Base-by-base conservation (phyloP, 805 yeast species). In the Yamadazyma sp. region DNA sequence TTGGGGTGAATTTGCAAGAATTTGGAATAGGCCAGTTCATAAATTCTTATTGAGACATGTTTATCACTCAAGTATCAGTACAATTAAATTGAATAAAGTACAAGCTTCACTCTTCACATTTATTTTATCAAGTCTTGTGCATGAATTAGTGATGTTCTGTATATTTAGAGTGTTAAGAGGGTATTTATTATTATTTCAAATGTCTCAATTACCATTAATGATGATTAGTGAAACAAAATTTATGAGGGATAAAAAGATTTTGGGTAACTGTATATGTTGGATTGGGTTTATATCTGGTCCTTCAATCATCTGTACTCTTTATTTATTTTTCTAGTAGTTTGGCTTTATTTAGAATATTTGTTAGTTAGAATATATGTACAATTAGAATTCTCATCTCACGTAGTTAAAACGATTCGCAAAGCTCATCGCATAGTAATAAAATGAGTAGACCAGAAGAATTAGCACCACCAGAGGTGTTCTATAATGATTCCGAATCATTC, bases 381-480 rank as follows among this genome's bases (percentile, higher is more conserved):
- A 28, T 19, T 12, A 18, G 19, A n/a, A 5, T 17, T 23, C 24
- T 23, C 33, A 34, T 22, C 34, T 7, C 27, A 12, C n/a, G n/a
- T n/a, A n/a, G n/a, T n/a, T n/a, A n/a, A n/a, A n/a, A n/a, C n/a
- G n/a, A n/a, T n/a, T n/a, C n/a, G n/a, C n/a, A 24, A 20, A 13
- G 11, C 9, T 16, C 19, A 26, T 26, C 17, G 7, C 18, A 8
- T 23, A n/a, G n/a, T 23, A 23, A 6, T 23, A 8, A 23, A 23
- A 89, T 89, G 98, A 86, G 96, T 2, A 80, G 98, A 68, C 98
- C 98, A 47, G 98, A 89, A 64, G 86, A 86, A 51, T 69, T 88
- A 43, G 98, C 98, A 10, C 98, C 98, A 19, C 96, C 98, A 26
- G 98, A 89, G 65, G 75, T 89, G 41, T 93, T 91, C 56, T 93